Evolutionary conservation across 495 filamentous ascomycete genomes (phyloP), one percentile per base, ranked within the genome.

Genomic region (Podospora pseudocomata): DNA sequence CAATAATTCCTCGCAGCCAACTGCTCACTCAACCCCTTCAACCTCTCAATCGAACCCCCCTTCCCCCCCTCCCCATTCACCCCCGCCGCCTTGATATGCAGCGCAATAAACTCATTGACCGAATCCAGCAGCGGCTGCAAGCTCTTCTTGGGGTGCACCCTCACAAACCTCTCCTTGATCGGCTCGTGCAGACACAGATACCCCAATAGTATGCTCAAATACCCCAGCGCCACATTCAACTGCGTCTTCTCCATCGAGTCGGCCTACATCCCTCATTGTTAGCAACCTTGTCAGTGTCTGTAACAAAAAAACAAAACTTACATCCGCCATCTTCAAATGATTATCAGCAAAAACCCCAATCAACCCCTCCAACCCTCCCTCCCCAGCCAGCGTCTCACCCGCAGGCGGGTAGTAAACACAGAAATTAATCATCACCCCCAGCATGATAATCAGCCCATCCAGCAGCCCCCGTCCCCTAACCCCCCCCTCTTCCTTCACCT

Each of bases 391-490:
- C 23, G 72, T 69, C 44, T 76, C 72, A 13, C 76, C 80, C 13
- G 87, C 86, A 53, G 76, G 72, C 44, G 88, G 81, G 64, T 87
- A 91, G 71, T 89, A 88, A 73, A 97, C 94, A 19, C 90, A 88
- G 68, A 98, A 84, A 74, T 99, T 99, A 73, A 95, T 96, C 75
- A 97, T 86, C 64, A 90, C 87, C 0, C 93, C 96, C 44, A 97
- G 79, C 58, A 90, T 85, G 66, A 97, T 82, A 62, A 97, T 88
- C 20, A 97, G 84, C 26, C 84, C 84, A 68, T 97, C 90, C 26
- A 94, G 77, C 1, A 80, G 23, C 23, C 23, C 23, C 23, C 23
- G 23, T 23, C 23, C 23, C 23, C 1, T 23, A 23, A 23, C 0
- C 23, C 23, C 23, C 23, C 23, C 23, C 23, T 23, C 76, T 27